Evolutionary conservation across 2,329 filamentous ascomycete genomes (phyloP).

Genomic region (Verticillium tricorpus): DNA sequence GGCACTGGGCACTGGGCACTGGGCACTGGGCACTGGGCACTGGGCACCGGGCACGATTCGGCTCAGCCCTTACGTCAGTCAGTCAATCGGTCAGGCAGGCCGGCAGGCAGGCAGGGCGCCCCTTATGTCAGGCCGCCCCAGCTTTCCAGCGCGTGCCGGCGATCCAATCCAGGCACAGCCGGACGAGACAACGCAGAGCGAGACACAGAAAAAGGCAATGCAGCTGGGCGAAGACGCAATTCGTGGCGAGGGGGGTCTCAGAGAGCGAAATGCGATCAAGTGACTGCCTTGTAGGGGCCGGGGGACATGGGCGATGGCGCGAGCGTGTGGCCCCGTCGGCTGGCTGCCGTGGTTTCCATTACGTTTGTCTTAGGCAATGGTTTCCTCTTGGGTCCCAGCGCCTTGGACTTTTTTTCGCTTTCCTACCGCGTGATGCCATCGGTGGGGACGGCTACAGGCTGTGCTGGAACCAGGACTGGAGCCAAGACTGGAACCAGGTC

Average conservation of each 20-base stretch:
- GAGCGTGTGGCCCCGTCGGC: conserved; percentile 3
- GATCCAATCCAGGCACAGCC: neutral
- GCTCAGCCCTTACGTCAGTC: too few species aligned
- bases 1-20: too few species aligned
- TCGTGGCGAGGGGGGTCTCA: neutral
- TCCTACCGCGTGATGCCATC: conserved; percentile 1
- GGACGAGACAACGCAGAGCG: neutral
- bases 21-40: too few species aligned
- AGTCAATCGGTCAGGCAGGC: too few species aligned
- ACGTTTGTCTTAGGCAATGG: conserved; percentile 14
- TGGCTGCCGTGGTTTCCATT: conserved; percentile 13
- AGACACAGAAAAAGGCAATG: neutral
- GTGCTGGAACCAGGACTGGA: neutral
- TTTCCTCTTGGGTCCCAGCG: conserved; percentile 1
- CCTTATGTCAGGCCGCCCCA: neutral
- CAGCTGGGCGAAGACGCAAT: neutral
- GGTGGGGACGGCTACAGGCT: conserved; percentile 5
- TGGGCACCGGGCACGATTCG: too few species aligned
- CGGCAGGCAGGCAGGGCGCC: too few species aligned
- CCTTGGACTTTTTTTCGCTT: neutral
- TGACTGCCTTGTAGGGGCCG: neutral
- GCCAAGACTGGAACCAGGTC: neutral
- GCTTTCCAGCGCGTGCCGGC: neutral
- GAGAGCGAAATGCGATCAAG: neutral
- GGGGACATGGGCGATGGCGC: neutral